Base-by-base conservation (phyloP, 495 filamentous ascomycete species). In the Saxispiralis lemnorum region DNA sequence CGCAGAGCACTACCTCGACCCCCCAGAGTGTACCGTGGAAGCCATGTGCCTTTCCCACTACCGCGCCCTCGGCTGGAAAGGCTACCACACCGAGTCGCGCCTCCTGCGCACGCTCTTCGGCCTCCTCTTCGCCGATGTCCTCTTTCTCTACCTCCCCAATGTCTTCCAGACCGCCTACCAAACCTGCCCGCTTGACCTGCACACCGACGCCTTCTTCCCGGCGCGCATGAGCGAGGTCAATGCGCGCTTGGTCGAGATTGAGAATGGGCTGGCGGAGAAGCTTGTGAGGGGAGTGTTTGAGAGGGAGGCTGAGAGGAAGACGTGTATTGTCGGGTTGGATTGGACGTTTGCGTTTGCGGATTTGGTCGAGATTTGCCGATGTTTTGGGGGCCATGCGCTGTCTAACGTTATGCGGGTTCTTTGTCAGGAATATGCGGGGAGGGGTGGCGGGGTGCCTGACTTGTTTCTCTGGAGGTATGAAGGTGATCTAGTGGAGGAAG, bases 111-210 rank as follows among this genome's bases (percentile, higher is more conserved):
- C 89, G 0, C 64, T 97, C 30, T 94, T 94, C 59, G 83, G 75
- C 18, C 85, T 85, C 52, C 72, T 97, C 16, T 93, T 97, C 64
- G 87, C 77, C 66, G 88, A 96, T 61, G 72, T 95, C 28, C 68
- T 97, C 6, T 96, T 95, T 63, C 70, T 86, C 30, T 93, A 93
- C 61, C 70, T 95, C 20, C 87, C 89, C 17, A 94, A 94, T 51
- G 88, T 96, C 49, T 97, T 96, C 63, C 85, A 96, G 56, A 97
- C 88, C 3, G 68, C 79, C 5, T 97, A 79, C 58, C 89, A 97
- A 56, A 93, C 83, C 0, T 92, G 83, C 53, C 89, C 89, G 0
- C 66, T 97, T 12, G 89, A 97, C 56, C 67, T 97, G 7, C 79
- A 88, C 57, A 94, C 87, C 3, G 89, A 95, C 62, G 78, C 83